These are phyloP conservation scores for Aspergillus spinulosporus DNA, from an alignment of 2,329 filamentous ascomycete genomes.

Conservation along the genomic window DNA sequence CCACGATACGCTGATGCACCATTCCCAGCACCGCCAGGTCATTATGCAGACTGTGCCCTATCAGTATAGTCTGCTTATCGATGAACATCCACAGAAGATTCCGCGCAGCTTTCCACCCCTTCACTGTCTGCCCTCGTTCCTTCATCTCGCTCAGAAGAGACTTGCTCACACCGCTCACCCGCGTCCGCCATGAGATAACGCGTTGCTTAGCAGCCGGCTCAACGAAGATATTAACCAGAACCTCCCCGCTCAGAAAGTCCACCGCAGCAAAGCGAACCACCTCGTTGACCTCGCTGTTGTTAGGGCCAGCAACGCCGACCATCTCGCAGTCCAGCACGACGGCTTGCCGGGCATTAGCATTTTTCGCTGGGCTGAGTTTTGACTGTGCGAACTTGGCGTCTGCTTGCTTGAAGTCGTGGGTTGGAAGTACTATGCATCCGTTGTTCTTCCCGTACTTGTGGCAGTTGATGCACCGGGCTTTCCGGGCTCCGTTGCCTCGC, in stretches of 20 bases:
- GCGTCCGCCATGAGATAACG: neutral
- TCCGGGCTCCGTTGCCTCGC: neutral
- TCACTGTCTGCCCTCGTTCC: neutral
- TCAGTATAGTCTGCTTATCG: neutral
- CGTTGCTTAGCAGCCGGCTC: neutral
- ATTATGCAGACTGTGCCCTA: neutral
- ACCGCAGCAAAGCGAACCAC: neutral
- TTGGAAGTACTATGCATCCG: neutral
- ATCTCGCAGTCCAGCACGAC: constrained; percentile 2
- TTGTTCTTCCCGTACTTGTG: neutral
- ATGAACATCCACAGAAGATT: neutral
- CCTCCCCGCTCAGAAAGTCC: neutral
- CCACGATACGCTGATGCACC: neutral
- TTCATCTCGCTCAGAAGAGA: neutral
- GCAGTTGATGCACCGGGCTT: neutral
- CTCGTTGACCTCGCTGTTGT: neutral
- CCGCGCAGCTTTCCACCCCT: neutral
- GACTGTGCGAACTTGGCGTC: neutral
- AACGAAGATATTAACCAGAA: neutral
- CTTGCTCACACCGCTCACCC: neutral
- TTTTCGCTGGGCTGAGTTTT: neutral
- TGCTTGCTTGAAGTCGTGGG: neutral
- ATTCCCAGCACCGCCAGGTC: neutral
- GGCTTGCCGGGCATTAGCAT: neutral
- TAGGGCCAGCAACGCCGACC: neutral